Conservation (phyloP, 176 grass and related monocot species). For the Aegilops speltoides region DNA sequence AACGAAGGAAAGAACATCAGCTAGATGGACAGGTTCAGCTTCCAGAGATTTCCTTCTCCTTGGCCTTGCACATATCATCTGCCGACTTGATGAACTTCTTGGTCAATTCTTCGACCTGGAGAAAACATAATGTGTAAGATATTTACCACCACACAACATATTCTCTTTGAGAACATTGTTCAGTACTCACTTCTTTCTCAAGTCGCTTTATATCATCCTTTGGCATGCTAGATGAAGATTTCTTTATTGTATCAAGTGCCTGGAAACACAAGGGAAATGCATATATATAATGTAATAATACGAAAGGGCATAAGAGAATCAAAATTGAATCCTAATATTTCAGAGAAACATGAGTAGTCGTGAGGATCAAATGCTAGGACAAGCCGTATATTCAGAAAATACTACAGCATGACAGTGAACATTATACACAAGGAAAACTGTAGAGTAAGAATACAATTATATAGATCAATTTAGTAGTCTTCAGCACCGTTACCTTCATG, state of each 20-base stretch:
- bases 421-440: background rate
- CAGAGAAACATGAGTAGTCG: background rate
- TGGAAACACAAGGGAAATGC: constrained; percentile 27
- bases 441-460: background rate
- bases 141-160: background rate
- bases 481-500: background rate
- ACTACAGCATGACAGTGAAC: background rate
- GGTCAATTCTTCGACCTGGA: constrained; percentile 84
- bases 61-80: constrained; percentile 97
- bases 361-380: background rate
- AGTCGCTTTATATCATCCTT: constrained; percentile 92
- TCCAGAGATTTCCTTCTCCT: constrained; percentile 93
- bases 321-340: background rate
- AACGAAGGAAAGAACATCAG: constrained; percentile 5
- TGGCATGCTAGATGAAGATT: constrained; percentile 72
- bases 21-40: constrained; percentile 26
- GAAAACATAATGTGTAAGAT: constrained; percentile 17
- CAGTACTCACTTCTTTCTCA: constrained; percentile 76
- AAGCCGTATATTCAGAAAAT: constrained; percentile 9
- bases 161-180: constrained; percentile 9
- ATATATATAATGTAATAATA: background rate
- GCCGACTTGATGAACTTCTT: constrained; percentile 86
- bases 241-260: constrained; percentile 96
- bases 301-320: background rate
- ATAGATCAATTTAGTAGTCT: background rate